Evolutionary conservation across 805 yeast genomes (phyloP), one percentile per base, ranked within the genome.

Genomic region (Barnettozyma salicaria): DNA sequence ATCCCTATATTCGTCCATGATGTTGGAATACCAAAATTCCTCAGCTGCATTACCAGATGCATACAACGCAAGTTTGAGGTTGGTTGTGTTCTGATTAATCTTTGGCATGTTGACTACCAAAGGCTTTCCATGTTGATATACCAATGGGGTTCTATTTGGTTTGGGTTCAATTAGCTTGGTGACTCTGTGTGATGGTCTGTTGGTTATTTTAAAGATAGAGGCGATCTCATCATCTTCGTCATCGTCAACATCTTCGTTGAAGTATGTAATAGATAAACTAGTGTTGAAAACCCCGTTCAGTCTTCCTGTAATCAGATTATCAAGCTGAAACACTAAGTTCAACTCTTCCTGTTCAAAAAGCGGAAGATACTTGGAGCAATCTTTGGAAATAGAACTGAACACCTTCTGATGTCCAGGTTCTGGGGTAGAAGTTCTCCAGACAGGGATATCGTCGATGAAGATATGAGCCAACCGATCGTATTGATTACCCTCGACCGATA

Each of bases 341-440:
- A 65, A 48, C 4, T 64, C 63, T 11, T 63, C 47, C 5, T 47
- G 34, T 24, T 56, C 44, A 55, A 86, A 82, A 23, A 85, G 55
- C 0, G 62, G 45, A 7, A 67, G 49, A 52, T 73, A 84, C 12
- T 61, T 55, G 3, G 88, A 68, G 1, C 84, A 70, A 53, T 87
- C 95, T 53, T 82, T 85, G 21, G 69, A 62, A 37, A 70, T 60
- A 5, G 58, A 50, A 19, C 82, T 73, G 45, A 65, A 72, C 8
- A 72, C 70, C 3, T 60, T 47, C 11, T 51, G 53, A 49, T 79
- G 59, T 39, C 72, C 71, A 1, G 95, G 95, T 58, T 86, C 95
- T 12, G 83, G 77, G 3, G 95, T 87, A 3, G 90, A 80, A 1
- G 86, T 78, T 58, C 95, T 72, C 95, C 95, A 86, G 27, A 86